Evolutionary conservation across 139 green algal species (phyloP).

Genomic region (Micractinium conductrix): DNA sequence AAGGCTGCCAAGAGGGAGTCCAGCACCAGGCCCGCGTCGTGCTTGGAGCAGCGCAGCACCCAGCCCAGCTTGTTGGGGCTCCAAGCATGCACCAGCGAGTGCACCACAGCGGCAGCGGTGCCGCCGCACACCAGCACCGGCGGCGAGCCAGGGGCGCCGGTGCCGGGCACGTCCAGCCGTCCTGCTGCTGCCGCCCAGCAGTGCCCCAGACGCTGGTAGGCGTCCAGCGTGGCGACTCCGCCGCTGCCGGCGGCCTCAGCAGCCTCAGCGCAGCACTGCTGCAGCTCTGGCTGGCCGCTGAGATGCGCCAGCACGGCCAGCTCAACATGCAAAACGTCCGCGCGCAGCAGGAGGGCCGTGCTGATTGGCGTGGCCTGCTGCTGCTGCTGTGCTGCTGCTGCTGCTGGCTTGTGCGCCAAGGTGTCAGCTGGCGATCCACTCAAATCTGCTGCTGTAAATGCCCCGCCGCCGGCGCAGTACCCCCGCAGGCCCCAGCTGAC

Average conservation of each 20-base stretch:
- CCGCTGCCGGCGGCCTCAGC: neutral
- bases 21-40: neutral
- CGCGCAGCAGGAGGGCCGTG: neutral
- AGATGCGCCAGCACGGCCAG: conserved; percentile 29
- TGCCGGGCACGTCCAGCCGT: conserved; percentile 18
- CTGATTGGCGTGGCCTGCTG: too few species aligned
- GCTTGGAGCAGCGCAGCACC: conserved; percentile 1
- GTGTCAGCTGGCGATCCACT: neutral
- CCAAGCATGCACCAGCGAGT: conserved; percentile 31
- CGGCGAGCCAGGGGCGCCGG: neutral
- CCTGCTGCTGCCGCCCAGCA: conserved; percentile 30
- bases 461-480: neutral
- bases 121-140: conserved; percentile 2
- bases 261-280: conserved; percentile 1
- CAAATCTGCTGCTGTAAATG: neutral
- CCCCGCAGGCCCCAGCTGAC: neutral
- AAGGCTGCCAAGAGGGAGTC: conserved; percentile 26
- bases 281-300: conserved; percentile 18
- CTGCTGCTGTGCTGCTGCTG: conserved; percentile 1
- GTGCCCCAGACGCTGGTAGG: conserved; percentile 12
- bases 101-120: neutral
- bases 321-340: conserved; percentile 17
- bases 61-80: conserved; percentile 10
- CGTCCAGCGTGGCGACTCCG: neutral
- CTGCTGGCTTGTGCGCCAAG: neutral